Percentiles rank a stretch among this genome's conserved stretches.
phyloP scores from a whole-genome alignment of 192 early-diverging fungal genomes.

The Coemansia sp. region DNA sequence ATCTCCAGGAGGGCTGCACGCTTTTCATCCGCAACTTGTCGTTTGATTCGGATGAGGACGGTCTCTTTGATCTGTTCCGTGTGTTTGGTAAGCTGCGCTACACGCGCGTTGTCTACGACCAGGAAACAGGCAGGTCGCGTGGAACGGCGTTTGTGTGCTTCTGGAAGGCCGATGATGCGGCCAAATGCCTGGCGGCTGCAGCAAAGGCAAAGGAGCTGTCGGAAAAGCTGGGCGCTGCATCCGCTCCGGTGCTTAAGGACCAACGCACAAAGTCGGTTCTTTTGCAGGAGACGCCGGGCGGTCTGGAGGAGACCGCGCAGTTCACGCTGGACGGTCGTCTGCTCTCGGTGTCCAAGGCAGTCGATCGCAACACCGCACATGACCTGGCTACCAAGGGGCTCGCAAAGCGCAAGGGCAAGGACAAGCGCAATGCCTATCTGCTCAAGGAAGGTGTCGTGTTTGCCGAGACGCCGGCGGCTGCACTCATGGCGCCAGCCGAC shows the following conservation, averaged over 20 bases:
- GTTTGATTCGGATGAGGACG: conserved; percentile 86
- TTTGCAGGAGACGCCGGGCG: conserved; percentile 41
- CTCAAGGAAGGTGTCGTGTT: conserved; percentile 91
- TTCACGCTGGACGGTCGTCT: conserved; percentile 80
- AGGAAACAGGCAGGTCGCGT: conserved; percentile 74
- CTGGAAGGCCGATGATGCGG: conserved; percentile 63
- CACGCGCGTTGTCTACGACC: conserved; percentile 79
- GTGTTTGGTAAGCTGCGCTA: conserved; percentile 63
- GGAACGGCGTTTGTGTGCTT: conserved; percentile 97
- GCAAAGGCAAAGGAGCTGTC: conserved; percentile 57
- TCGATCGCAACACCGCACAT: conserved; percentile 67
- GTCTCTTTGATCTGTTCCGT: conserved; percentile 59
- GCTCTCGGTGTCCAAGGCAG: conserved; percentile 74
- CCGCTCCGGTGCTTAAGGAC: conserved; percentile 33
- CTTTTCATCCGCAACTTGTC: conserved; percentile 91
- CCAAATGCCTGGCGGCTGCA: conserved; percentile 70
- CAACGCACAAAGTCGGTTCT: conserved; percentile 50
- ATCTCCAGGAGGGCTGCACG: conserved; percentile 61
- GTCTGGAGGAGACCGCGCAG: conserved; percentile 31
- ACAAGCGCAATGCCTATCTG: conserved; percentile 84
- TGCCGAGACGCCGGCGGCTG: conserved; percentile 74
- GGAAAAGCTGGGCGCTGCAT: conserved; percentile 43
- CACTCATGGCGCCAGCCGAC: conserved; percentile 68
- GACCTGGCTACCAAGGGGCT: conserved; percentile 59
- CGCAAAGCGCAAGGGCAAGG: conserved; percentile 63